Evolutionary conservation across 2,329 filamentous ascomycete genomes (phyloP).

Genomic region (Cryphonectria radicalis): DNA sequence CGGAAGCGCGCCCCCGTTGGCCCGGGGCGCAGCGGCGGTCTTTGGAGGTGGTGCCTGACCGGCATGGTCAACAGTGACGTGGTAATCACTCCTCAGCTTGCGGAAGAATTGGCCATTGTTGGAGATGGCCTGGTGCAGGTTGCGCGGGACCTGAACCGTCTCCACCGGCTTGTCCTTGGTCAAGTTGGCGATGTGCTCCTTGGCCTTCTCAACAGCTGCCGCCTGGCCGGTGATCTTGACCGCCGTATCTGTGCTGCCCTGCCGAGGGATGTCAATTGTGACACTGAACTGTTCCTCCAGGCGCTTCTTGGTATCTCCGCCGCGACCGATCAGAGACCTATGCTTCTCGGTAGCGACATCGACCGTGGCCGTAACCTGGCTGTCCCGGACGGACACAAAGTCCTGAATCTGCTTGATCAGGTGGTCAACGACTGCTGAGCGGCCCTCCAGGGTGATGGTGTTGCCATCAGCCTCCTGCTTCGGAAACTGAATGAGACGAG

Average conservation of each 20-base stretch:
- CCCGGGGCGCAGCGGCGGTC: slow-evolving; percentile 59
- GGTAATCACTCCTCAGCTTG: slow-evolving; percentile 80
- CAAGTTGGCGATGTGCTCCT: slow-evolving; percentile 78
- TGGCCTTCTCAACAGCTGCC: slow-evolving; percentile 80
- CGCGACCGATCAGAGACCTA: slow-evolving; percentile 85
- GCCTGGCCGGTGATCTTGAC: slow-evolving; percentile 85
- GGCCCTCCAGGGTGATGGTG: slow-evolving; percentile 86
- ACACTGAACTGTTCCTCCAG: slow-evolving; percentile 88
- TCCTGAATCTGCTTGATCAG: slow-evolving; percentile 81
- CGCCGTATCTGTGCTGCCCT: slow-evolving; percentile 80
- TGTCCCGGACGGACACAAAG: slow-evolving; percentile 82
- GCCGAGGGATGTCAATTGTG: slow-evolving; percentile 86
- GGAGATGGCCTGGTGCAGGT: slow-evolving; percentile 80
- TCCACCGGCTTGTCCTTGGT: slow-evolving; percentile 88
- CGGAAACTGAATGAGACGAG: slow-evolving; percentile 92
- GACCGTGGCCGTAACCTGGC: slow-evolving; percentile 75
- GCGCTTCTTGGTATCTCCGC: slow-evolving; percentile 82
- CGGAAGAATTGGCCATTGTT: slow-evolving; percentile 96
- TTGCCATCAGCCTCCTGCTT: slow-evolving; percentile 83
- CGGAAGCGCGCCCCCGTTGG: slow-evolving; percentile 71
- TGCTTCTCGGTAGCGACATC: slow-evolving; percentile 92
- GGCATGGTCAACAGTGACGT: slow-evolving; percentile 89
- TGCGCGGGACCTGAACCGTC: slow-evolving; percentile 80
- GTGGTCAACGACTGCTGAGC: slow-evolving; percentile 82
- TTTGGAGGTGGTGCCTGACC: slow-evolving; percentile 77